Conservation (phyloP, 2,329 filamentous ascomycete genomes). For the Hypocrella siamensis region DNA sequence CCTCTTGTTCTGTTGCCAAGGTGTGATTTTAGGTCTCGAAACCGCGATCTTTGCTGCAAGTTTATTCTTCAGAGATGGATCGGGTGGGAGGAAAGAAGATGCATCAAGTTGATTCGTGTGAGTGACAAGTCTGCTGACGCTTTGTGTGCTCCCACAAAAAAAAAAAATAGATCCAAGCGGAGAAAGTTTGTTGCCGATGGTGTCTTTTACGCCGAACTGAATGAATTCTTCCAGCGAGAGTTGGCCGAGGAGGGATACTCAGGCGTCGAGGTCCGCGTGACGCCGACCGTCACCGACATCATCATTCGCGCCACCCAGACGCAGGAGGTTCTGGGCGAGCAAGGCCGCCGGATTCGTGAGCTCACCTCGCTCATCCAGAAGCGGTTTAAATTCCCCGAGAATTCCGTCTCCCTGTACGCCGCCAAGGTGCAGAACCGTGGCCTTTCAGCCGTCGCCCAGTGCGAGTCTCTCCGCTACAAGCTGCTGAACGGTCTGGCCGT, state of each 20-base stretch:
- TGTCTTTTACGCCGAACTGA: conserved; percentile 99
- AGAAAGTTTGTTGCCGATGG: conserved; percentile 95
- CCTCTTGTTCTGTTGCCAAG: no score
- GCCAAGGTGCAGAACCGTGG: conserved; percentile 99
- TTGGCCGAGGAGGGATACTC: conserved; percentile 99
- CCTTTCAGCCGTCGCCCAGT: conserved; percentile 98
- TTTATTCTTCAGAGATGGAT: no score
- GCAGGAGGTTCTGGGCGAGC: conserved; percentile 99
- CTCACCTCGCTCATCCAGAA: conserved; percentile 99
- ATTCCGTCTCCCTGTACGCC: conserved; percentile 98
- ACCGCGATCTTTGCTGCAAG: no score
- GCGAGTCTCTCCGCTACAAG: conserved; percentile 99
- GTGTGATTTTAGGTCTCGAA: no score
- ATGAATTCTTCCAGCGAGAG: conserved; percentile 99
- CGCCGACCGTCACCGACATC: conserved; percentile 99
- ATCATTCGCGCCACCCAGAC: conserved; percentile 99
- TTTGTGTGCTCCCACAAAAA: background rate
- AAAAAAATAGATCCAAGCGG: conserved; percentile 56
- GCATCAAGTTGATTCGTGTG: background rate
- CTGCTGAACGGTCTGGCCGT: conserved; percentile 98
- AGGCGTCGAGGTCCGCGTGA: conserved; percentile 98
- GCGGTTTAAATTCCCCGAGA: conserved; percentile 99
- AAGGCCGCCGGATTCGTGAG: conserved; percentile 99
- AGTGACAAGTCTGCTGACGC: background rate
- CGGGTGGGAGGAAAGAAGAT: background rate